These are phyloP conservation scores for Lasiosphaeria hispida DNA, from an alignment of 495 filamentous ascomycete species.

Conservation along the genomic window DNA sequence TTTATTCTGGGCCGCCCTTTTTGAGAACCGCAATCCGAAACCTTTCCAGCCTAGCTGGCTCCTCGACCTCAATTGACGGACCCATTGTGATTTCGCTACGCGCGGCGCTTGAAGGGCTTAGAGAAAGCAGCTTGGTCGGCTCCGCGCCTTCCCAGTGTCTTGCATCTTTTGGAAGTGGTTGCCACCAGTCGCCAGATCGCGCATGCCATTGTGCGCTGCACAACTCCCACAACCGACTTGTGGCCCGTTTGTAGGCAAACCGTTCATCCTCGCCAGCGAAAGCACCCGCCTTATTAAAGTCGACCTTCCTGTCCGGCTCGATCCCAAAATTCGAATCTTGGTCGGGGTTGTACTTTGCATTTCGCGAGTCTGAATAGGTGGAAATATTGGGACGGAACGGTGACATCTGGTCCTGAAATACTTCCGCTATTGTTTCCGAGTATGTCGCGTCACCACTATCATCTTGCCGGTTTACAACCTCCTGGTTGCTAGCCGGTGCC, in stretches of 20 bases:
- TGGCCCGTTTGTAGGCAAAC: slow-evolving; percentile 68
- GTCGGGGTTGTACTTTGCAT: slow-evolving; percentile 44
- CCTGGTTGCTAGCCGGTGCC: not conserved
- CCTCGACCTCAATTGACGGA: slow-evolving; percentile 38
- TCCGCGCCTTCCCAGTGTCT: slow-evolving; percentile 56
- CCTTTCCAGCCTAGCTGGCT: slow-evolving; percentile 41
- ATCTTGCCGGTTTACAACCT: not conserved
- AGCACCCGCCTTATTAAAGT: slow-evolving; percentile 55
- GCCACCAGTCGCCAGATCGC: slow-evolving; percentile 59
- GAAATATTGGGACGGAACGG: slow-evolving; percentile 74
- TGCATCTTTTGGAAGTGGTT: slow-evolving; percentile 56
- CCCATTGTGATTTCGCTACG: slow-evolving; percentile 37
- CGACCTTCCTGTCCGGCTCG: slow-evolving; percentile 30
- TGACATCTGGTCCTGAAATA: slow-evolving; percentile 65
- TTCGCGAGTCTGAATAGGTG: slow-evolving; percentile 42
- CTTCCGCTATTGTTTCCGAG: slow-evolving; percentile 66
- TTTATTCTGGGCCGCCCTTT: slow-evolving; percentile 11
- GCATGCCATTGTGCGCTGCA: slow-evolving; percentile 64
- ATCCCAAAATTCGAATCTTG: slow-evolving; percentile 47
- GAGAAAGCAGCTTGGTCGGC: slow-evolving; percentile 20
- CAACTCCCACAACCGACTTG: slow-evolving; percentile 68
- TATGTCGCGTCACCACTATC: slow-evolving; percentile 52
- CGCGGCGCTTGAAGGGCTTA: not conserved
- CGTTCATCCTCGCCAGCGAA: slow-evolving; percentile 72
- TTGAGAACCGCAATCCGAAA: slow-evolving; percentile 29